phyloP scores from a whole-genome alignment of 2,329 filamentous ascomycete species.

The Chaetomiaceae sp. region DNA sequence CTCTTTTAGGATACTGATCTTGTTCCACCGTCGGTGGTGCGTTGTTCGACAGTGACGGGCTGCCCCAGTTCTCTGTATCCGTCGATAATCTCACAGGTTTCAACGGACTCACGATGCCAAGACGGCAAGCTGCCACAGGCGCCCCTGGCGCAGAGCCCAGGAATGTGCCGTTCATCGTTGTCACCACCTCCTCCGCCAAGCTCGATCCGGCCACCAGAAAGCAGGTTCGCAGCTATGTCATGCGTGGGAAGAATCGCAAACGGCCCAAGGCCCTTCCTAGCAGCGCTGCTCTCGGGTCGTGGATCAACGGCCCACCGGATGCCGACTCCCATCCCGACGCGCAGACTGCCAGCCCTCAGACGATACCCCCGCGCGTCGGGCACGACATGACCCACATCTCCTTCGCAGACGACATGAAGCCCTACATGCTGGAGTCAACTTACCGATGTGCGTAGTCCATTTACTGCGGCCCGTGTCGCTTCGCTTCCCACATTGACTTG shows the following conservation, averaged over 20 bases:
- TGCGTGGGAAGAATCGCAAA: slow-evolving; percentile 20
- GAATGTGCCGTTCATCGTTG: slow-evolving; percentile 18
- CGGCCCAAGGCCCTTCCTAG: too few relatives aligned
- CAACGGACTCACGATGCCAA: not conserved
- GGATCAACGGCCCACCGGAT: slow-evolving; percentile 7
- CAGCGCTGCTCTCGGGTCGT: slow-evolving; percentile 9
- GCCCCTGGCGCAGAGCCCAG: not conserved
- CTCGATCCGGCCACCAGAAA: slow-evolving; percentile 11
- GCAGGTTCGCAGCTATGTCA: slow-evolving; percentile 19
- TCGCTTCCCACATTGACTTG: not conserved
- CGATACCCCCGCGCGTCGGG: too few relatives aligned
- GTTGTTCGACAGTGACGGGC: too few relatives aligned
- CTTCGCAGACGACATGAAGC: slow-evolving; percentile 5
- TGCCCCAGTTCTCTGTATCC: too few relatives aligned
- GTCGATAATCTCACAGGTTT: too few relatives aligned
- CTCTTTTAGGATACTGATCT: too few relatives aligned
- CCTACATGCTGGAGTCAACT: slow-evolving; percentile 6
- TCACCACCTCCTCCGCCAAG: slow-evolving; percentile 14
- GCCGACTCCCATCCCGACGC: not conserved
- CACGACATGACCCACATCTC: slow-evolving; percentile 7
- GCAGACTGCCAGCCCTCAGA: too few relatives aligned
- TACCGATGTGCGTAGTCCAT: slow-evolving; percentile 5
- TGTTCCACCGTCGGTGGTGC: too few relatives aligned
- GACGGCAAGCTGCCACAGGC: not conserved
- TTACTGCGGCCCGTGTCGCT: too few relatives aligned